Evolutionary conservation across 1,139 yeast species (phyloP).

Genomic region (Pichia sp.): DNA sequence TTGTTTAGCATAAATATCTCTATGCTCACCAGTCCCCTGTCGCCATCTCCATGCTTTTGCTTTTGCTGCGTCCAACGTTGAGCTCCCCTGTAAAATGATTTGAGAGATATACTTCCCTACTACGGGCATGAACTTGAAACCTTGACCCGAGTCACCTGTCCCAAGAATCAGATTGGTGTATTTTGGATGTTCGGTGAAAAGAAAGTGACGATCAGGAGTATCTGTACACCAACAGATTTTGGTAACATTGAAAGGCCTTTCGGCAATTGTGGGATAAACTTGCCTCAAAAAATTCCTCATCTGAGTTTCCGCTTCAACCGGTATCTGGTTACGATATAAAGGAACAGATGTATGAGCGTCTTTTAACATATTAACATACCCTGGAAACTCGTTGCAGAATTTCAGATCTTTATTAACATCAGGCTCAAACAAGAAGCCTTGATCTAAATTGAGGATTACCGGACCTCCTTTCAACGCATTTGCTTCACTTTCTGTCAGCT

Average conservation of each 20-base stretch:
- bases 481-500: slow-evolving; percentile 37
- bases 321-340: slow-evolving; percentile 24
- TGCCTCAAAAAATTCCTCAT: slow-evolving; percentile 29
- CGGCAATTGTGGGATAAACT: slow-evolving; percentile 27
- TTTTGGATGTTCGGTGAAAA: slow-evolving; percentile 29
- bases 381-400: slow-evolving; percentile 32
- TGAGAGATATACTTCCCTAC: slow-evolving; percentile 32
- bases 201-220: slow-evolving; percentile 31
- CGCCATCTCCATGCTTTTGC: slow-evolving; percentile 28
- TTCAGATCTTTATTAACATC: slow-evolving; percentile 29
- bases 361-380: slow-evolving; percentile 24
- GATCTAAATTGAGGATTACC: slow-evolving; percentile 38
- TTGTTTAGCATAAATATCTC: slow-evolving; percentile 26
- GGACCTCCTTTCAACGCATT: slow-evolving; percentile 36
- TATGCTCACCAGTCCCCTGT: slow-evolving; percentile 23
- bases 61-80: slow-evolving; percentile 19
- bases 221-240: slow-evolving; percentile 34
- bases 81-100: slow-evolving; percentile 25
- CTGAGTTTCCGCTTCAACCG: slow-evolving; percentile 28
- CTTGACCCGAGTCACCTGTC: slow-evolving; percentile 37
- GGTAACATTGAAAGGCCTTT: slow-evolving; percentile 24
- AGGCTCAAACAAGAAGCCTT: slow-evolving; percentile 36
- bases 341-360: slow-evolving; percentile 24
- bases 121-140: slow-evolving; percentile 34
- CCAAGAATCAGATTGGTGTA: slow-evolving; percentile 25